Base-by-base conservation (phyloP, 2,329 filamentous ascomycete species). In the Venturiaceae sp. region DNA sequence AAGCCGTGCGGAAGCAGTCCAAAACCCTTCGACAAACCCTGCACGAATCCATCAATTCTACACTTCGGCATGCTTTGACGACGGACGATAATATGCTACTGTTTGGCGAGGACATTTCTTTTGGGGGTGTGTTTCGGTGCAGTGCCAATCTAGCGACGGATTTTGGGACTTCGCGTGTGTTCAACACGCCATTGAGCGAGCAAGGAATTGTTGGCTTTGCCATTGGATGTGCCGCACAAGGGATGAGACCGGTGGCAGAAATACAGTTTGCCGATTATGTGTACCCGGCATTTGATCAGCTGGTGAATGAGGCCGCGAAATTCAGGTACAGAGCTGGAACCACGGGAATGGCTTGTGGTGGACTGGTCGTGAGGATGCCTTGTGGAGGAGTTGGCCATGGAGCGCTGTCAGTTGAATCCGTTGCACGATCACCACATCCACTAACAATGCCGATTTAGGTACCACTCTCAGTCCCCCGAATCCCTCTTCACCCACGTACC, bases 191-290 rank as follows among this genome's bases (percentile, higher is more conserved):
- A 0, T 74, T 99, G 64, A 90, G 87, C 34, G 94, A 99, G 70
- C 94, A 97, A 73, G 94, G 92, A 1, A 92, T 99, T 64, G 82
- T 95, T 60, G 94, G 94, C 0, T 97, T 97, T 68, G 94, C 87
- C 11, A 91, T 97, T 64, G 94, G 94, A 2, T 84, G 86, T 36
- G 92, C 92, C 0, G 89, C 90, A 6, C 88, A 96, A 75, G 92
- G 92, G 26, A 91, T 96, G 88, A 87, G 87, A 59, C 90, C 94
- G 0, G 83, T 97, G 26, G 92, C 92, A 0, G 94, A 99, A 76
- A 91, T 96, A 58, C 92, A 96, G 70, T 96, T 96, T 68, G 92
- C 92, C 60, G 92, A 96, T 70, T 96, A 96, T 70, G 85, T 96
- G 58, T 96, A 86, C 70, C 92, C 92, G 2, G 91, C 92, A 0